Evolutionary conservation across 768 basidiomycete species (phyloP).

Genomic region (Candolleomyces efflorescens): DNA sequence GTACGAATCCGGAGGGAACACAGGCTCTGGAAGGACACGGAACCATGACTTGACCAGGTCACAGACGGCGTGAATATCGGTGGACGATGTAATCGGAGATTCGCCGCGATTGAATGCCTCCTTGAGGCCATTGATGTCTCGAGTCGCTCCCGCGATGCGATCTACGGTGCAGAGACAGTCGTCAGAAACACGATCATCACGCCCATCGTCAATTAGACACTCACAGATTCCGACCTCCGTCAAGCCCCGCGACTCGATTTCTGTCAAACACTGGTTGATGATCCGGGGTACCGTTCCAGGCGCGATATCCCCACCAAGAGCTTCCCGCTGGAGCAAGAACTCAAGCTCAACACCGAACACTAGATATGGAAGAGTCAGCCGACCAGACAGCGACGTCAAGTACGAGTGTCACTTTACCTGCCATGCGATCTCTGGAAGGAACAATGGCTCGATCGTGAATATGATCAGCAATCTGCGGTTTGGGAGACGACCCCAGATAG

Average conservation of each 20-base stretch:
- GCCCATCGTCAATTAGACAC: constrained; percentile 19
- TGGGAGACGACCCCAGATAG: constrained; percentile 73
- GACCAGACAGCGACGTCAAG: neutral
- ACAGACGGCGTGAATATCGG: constrained; percentile 80
- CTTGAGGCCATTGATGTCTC: constrained; percentile 63
- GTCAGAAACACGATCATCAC: neutral
- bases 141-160: constrained; percentile 76
- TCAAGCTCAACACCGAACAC: constrained; percentile 78
- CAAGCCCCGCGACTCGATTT: constrained; percentile 73
- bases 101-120: constrained; percentile 75
- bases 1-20: constrained; percentile 71
- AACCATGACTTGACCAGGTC: constrained; percentile 87
- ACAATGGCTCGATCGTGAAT: constrained; percentile 57
- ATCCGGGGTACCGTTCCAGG: constrained; percentile 63
- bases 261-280: constrained; percentile 59
- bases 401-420: constrained; percentile 44
- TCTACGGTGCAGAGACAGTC: constrained; percentile 36
- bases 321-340: constrained; percentile 64
- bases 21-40: constrained; percentile 72
- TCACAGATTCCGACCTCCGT: constrained; percentile 81
- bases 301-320: constrained; percentile 40
- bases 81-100: constrained; percentile 50
- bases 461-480: constrained; percentile 70
- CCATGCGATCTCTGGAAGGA: constrained; percentile 65
- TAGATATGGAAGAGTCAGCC: constrained; percentile 20